Evolutionary conservation across 768 basidiomycete genomes (phyloP).

Genomic region (Tylopilus intermedius): DNA sequence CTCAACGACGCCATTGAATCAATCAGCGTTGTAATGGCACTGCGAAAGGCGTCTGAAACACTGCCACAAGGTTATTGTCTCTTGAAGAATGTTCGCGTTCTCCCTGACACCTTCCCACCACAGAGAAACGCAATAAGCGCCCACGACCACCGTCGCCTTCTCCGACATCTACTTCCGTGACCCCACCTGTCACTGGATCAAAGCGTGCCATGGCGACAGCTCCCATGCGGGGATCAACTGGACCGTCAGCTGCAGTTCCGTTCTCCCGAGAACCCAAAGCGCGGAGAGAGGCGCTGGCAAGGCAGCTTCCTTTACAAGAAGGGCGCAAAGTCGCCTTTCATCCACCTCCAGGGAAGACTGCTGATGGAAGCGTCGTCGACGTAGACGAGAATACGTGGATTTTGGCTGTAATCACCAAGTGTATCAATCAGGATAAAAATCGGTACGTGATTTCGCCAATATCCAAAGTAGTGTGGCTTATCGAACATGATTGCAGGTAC

Average conservation of each 20-base stretch:
- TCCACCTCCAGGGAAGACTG: constrained; percentile 54
- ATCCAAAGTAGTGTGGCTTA: neutral
- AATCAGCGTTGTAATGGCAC: constrained; percentile 62
- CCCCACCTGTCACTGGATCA: constrained; percentile 22
- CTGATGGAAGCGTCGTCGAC: constrained; percentile 46
- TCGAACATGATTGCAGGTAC: constrained; percentile 44
- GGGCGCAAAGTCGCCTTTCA: constrained; percentile 81
- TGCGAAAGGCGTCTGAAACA: constrained; percentile 66
- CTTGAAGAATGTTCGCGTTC: neutral
- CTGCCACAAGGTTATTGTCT: constrained; percentile 46
- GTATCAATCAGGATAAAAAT: constrained; percentile 68
- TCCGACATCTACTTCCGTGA: constrained; percentile 44
- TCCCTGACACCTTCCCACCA: neutral
- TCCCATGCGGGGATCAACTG: constrained; percentile 50
- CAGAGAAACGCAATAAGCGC: constrained; percentile 76
- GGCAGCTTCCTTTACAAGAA: constrained; percentile 63
- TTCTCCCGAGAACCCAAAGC: constrained; percentile 65
- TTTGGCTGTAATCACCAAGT: constrained; percentile 67
- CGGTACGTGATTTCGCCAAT: constrained; percentile 35
- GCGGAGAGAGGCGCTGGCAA: constrained; percentile 55
- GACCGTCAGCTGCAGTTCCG: constrained; percentile 44
- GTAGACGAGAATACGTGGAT: constrained; percentile 63
- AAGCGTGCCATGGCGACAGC: constrained; percentile 14
- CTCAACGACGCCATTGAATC: constrained; percentile 70
- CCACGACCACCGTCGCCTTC: constrained; percentile 67